Base-by-base conservation (phyloP, 2,329 filamentous ascomycete species). In the Apiospora marii region DNA sequence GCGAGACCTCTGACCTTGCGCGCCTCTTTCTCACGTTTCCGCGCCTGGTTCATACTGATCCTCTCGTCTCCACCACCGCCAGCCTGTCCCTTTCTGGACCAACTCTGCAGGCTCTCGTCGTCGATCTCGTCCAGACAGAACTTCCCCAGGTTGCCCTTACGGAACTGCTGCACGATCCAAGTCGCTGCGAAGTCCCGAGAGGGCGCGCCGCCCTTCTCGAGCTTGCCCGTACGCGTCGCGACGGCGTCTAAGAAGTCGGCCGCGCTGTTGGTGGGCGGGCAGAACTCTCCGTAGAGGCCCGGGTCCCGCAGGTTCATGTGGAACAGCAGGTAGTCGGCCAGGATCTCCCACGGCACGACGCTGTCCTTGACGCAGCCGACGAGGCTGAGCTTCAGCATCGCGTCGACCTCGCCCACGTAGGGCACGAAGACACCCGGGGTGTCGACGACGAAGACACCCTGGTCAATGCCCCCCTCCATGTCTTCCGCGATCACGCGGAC, bases 341-440 rank as follows among this genome's bases (percentile, higher is more conserved):
- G 84, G 34, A 93, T 93, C 73, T 93, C 89, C 22, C 92, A 88
- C 1, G 92, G 88, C 70, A 99, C 92, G 49, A 98, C 88, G 0
- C 93, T 93, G 81, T 98, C 94, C 81, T 97, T 97, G 71, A 99
- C 94, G 81, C 93, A 94, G 27, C 96, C 94, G 70, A 94, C 95
- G 0, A 98, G 89, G 1, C 95, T 93, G n/a, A 99, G 89, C 83
- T 98, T 98, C 74, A 99, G 86, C 96, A 99, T 99, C 67, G 92
- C 90, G 80, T 96, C 93, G 22, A 93, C 89, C 78, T 97, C 90
- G 0, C 92, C 89, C 41, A 98, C 93, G 81, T 97, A 98, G 0
- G 96, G 96, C 73, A 98, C 90, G 82, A 98, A 99, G 12, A 99
- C 95, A 68, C 96, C 96, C 0, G 96, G 96, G 0, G 96, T 98